Evolutionary conservation across 129 eudicot genomes (phyloP), one percentile per base, ranked within the genome.

Genomic region (Erigeron canadensis): DNA sequence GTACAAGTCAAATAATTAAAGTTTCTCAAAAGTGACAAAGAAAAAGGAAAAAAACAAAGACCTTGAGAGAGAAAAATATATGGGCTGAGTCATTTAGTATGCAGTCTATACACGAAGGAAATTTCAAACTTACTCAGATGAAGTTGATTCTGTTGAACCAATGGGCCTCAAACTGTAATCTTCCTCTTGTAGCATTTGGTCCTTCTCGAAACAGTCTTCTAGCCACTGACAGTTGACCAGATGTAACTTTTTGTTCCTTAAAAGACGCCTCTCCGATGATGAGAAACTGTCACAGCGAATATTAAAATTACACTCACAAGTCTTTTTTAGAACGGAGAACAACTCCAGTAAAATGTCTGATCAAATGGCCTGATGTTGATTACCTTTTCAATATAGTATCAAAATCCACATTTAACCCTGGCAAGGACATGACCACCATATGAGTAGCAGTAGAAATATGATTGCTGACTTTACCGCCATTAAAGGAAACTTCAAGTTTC

Each of bases 191-290:
- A 95, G 39, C 67, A 82, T 83, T 79, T 81, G 81, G 64, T 81
- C 83, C 75, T 76, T 79, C 48, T 81, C 79, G 9, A 84, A 71
- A 80, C 88, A 90, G 44, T 90, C 96, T 65, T 86, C 97, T 70
- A 95, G 66, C 99, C 99, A 95, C 57, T 81, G 85, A 63, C 84
- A 82, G 56, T 83, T 47, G 53, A 95, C 94, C 55, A 95, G 73
- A 77, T 81, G 96, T 79, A 95, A 69, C 63, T 71, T 76, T 74
- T 78, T 83, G 6, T 75, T 69, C 65, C 61, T 71, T 66, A 95
- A 39, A 61, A 74, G 44, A 70, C 48, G 86, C 58, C 63, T 81
- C 70, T 90, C 94, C 5, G 84, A 74, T 64, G 81, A 78, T 63
- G 97, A 77, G 69, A 87, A 95, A 72, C 97, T 90, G 87, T 38